phyloP scores from a whole-genome alignment of 495 filamentous ascomycete genomes.

The Aspergillus cristatus region DNA sequence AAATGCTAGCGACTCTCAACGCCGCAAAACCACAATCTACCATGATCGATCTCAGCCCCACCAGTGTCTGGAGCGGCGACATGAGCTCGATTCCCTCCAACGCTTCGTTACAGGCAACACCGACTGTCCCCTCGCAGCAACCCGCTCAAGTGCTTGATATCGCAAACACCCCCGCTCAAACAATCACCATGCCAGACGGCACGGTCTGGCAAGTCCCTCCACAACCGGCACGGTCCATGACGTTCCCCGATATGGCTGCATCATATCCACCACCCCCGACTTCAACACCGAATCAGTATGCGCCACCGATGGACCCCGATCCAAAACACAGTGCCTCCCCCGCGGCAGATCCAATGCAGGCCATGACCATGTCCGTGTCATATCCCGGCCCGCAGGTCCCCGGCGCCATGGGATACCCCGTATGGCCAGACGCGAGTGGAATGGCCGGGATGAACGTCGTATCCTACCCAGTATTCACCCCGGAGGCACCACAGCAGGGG shows the following conservation, averaged over 20 bases:
- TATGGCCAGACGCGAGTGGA: slow-evolving; percentile 30
- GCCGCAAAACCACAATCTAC: slow-evolving; percentile 18
- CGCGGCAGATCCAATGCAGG: slow-evolving; percentile 21
- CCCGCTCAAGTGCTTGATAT: no score
- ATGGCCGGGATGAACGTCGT: slow-evolving; percentile 28
- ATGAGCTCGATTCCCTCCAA: slow-evolving; percentile 17
- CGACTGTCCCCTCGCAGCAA: slow-evolving; percentile 25
- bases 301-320: slow-evolving; percentile 28
- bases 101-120: slow-evolving; percentile 23
- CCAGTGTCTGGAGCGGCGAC: slow-evolving; percentile 19
- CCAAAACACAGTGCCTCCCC: slow-evolving; percentile 28
- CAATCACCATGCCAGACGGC: slow-evolving; percentile 27
- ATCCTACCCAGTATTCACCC: slow-evolving; percentile 31
- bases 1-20: slow-evolving; percentile 27
- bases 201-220: slow-evolving; percentile 31
- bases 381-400: slow-evolving; percentile 24
- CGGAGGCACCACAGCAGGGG: slow-evolving; percentile 21
- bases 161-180: slow-evolving; percentile 9
- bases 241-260: slow-evolving; percentile 29
- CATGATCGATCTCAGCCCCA: slow-evolving; percentile 30
- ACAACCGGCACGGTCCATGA: slow-evolving; percentile 23
- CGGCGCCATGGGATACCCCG: slow-evolving; percentile 23
- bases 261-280: slow-evolving; percentile 12
- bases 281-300: slow-evolving; percentile 18
- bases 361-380: slow-evolving; percentile 21